Evolutionary conservation across 192 early-diverging fungal species (phyloP).

Genomic region (Coemansia sp.): DNA sequence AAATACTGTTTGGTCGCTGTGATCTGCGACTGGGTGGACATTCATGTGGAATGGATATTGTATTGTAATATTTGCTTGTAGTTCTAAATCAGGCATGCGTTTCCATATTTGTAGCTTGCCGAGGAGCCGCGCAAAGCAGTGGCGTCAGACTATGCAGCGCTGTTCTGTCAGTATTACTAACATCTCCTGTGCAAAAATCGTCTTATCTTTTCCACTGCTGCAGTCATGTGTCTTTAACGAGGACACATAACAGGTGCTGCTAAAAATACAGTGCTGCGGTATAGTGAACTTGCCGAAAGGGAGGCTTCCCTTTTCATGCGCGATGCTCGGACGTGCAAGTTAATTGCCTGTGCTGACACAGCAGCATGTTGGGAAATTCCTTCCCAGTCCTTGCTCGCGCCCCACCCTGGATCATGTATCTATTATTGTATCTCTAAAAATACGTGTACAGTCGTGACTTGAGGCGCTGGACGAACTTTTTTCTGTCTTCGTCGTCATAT

Average conservation of each 20-base stretch:
- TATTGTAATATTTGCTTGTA: not conserved
- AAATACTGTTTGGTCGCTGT: not conserved
- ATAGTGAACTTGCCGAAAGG: slow-evolving; percentile 4
- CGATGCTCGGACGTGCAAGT: too few relatives aligned
- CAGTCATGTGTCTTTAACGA: too few relatives aligned
- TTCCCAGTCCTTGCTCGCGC: too few relatives aligned
- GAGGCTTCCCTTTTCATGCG: too few relatives aligned
- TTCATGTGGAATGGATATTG: not conserved
- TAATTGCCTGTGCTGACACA: too few relatives aligned
- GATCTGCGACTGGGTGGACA: not conserved
- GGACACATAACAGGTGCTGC: not conserved
- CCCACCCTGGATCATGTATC: not conserved
- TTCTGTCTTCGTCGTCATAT: not conserved
- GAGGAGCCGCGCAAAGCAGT: slow-evolving; percentile 39
- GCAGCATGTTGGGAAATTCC: too few relatives aligned
- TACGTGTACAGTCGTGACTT: not conserved
- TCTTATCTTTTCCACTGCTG: too few relatives aligned
- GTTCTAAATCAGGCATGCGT: not conserved
- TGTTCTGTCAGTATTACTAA: slow-evolving; percentile 44
- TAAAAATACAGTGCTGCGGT: not conserved
- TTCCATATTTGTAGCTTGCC: slow-evolving; percentile 31
- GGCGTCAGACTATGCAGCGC: slow-evolving; percentile 36
- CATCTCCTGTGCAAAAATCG: not conserved
- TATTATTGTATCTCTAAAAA: slow-evolving; percentile 9
- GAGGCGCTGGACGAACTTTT: not conserved